phyloP scores from a whole-genome alignment of 148 eudicot species.

The Selenicereus undatus region DNA sequence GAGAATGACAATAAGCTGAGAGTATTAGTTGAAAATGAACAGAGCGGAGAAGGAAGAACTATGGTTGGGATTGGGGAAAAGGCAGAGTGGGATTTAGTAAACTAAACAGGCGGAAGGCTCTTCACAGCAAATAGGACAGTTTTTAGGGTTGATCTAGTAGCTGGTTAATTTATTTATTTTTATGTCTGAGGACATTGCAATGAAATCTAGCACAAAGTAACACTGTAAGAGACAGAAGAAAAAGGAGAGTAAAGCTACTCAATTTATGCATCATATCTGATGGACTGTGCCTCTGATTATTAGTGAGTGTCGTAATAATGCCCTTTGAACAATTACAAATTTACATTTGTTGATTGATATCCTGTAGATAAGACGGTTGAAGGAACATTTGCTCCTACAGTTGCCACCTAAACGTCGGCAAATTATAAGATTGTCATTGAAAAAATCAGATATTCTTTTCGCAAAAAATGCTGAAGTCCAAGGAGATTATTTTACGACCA shows the following conservation, averaged over 20 bases:
- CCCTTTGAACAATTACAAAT: neutral
- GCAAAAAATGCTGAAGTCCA: conserved; percentile 47
- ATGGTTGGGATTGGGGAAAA: too few species aligned
- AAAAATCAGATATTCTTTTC: conserved; percentile 54
- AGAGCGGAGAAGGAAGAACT: too few species aligned
- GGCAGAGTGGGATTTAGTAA: too few species aligned
- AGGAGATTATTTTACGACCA: conserved; percentile 27
- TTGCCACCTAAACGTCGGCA: conserved; percentile 95
- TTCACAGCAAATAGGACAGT: too few species aligned
- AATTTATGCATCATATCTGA: neutral
- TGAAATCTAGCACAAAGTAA: too few species aligned
- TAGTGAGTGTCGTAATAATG: neutral
- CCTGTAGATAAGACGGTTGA: conserved; percentile 83
- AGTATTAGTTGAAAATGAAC: too few species aligned
- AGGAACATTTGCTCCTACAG: conserved; percentile 79
- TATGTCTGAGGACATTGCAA: too few species aligned
- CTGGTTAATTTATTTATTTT: too few species aligned
- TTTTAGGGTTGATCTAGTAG: too few species aligned
- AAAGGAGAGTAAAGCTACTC: neutral
- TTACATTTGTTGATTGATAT: conserved; percentile 19
- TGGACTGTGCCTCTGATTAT: neutral
- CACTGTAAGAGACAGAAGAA: too few species aligned
- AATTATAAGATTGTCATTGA: conserved; percentile 63
- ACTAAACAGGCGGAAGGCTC: too few species aligned
- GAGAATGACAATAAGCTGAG: too few species aligned